These are phyloP conservation scores for Baudoinia panamericana DNA, from an alignment of 495 filamentous ascomycete species.

Conservation along the genomic window DNA sequence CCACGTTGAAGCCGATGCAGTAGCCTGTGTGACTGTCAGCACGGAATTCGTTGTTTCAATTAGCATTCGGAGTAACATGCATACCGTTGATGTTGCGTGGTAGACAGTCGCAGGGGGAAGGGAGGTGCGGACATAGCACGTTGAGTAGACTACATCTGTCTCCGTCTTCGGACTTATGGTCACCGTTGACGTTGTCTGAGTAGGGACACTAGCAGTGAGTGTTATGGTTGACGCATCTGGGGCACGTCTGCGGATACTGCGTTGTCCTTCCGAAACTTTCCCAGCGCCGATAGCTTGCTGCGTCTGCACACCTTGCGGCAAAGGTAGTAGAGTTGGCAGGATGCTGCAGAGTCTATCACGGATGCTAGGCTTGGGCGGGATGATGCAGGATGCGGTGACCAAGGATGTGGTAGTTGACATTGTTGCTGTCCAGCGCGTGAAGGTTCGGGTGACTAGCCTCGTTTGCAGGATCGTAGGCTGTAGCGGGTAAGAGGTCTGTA, in stretches of 20 bases:
- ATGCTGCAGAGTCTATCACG: not conserved
- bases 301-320: not conserved
- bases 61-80: no score
- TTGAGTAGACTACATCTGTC: constrained; percentile 3
- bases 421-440: constrained; percentile 2
- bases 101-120: constrained; percentile 1
- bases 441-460: constrained; percentile 1
- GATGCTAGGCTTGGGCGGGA: not conserved
- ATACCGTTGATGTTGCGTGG: not conserved
- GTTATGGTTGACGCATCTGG: constrained; percentile 6
- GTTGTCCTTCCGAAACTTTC: not conserved
- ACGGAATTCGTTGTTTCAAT: not conserved
- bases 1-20: not conserved
- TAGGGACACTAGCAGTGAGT: not conserved
- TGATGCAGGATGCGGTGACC: constrained; percentile 1
- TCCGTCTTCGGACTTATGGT: not conserved
- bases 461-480: not conserved
- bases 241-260: not conserved
- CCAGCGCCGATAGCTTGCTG: not conserved
- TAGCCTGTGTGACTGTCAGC: not conserved
- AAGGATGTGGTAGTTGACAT: not conserved
- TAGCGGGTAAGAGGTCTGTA: not conserved
- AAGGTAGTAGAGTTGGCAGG: not conserved
- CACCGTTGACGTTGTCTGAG: not conserved
- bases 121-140: not conserved